phyloP scores from a whole-genome alignment of 2,329 filamentous ascomycete species.

The Pseudocercospora cruenta region DNA sequence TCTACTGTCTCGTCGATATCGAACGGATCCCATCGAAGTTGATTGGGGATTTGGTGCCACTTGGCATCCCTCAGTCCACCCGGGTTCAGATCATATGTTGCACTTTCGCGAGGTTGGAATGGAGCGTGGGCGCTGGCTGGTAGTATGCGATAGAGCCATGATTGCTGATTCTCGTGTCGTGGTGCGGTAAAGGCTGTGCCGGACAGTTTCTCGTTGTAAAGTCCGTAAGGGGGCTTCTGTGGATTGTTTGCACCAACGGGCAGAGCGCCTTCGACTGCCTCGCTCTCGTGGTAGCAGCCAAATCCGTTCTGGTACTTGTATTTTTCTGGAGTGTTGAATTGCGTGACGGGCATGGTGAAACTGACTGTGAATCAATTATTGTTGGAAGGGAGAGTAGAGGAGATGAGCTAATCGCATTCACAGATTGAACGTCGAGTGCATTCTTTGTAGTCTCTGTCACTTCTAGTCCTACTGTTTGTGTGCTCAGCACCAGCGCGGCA shows the following conservation, averaged over 20 bases:
- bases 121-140: conserved; percentile 62
- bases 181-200: conserved; percentile 64
- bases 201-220: conserved; percentile 76
- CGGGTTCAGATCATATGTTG: conserved; percentile 55
- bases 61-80: conserved; percentile 41
- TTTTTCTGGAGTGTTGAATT: conserved; percentile 65
- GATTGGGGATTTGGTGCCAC: conserved; percentile 77
- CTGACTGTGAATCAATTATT: background rate
- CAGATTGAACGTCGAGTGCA: background rate
- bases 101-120: conserved; percentile 55
- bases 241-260: conserved; percentile 79
- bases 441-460: background rate
- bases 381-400: background rate
- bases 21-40: conserved; percentile 79
- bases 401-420: background rate
- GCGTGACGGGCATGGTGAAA: conserved; percentile 64
- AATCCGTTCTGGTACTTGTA: conserved; percentile 83
- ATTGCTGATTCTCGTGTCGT: conserved; percentile 59
- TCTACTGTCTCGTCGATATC: conserved; percentile 70
- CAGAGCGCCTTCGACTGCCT: conserved; percentile 74
- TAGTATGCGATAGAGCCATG: conserved; percentile 62
- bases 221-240: conserved; percentile 75
- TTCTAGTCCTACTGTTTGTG: background rate
- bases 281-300: conserved; percentile 75
- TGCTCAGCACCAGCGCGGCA: background rate